Evolutionary conservation across 352 stramenopile genomes (phyloP), one percentile per base, ranked within the genome.

Genomic region (Pelagophyceae sp.): DNA sequence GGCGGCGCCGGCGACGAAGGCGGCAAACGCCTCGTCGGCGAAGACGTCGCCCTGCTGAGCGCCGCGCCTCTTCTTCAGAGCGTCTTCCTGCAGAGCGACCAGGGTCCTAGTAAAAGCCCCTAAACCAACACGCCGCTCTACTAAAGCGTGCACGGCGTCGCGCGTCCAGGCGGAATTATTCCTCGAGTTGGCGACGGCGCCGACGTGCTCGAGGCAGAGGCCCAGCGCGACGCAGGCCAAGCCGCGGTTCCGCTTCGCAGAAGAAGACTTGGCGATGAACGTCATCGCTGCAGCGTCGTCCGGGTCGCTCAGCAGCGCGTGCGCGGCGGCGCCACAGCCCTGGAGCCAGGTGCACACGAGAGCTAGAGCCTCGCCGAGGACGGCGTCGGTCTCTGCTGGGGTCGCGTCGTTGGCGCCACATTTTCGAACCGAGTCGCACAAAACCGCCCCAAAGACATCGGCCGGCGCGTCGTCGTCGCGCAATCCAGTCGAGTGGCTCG

Each of bases 321-420:
- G 33, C 17, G 35, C 33, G 3, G 67, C 67, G 17, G 33, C 35
- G 35, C 35, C 33, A 37, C 38, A 58, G 27, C 15, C 67, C 15
- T 74, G 35, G 67, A 74, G 35, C 67, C 67, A 74, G 35, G 35
- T 23, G 67, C 67, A 74, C 17, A 58, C 11, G 17, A 74, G 35
- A 11, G 67, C 67, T 11, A 74, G 38, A 2, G 33, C 67, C 17
- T 74, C 35, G 20, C 11, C 67, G 67, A 58, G 6, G 35, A 20
- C 38, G 35, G 38, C 33, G 35, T n/a, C 67, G 35, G 29, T 15
- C 2, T 6, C 23, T 23, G 38, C 35, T 1, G 45, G 11, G 45
- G 23, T 23, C 11, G 45, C 45, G 45, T 54, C 45, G 45, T 54
- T 54, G n/a, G n/a, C n/a, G n/a, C n/a, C n/a, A n/a, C n/a, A n/a